A percentile compares a stretch with the other conserved stretches of the same genome.
These are phyloP conservation scores for Corylus americana DNA, from an alignment of 306 rosid species.

Conservation along the genomic window DNA sequence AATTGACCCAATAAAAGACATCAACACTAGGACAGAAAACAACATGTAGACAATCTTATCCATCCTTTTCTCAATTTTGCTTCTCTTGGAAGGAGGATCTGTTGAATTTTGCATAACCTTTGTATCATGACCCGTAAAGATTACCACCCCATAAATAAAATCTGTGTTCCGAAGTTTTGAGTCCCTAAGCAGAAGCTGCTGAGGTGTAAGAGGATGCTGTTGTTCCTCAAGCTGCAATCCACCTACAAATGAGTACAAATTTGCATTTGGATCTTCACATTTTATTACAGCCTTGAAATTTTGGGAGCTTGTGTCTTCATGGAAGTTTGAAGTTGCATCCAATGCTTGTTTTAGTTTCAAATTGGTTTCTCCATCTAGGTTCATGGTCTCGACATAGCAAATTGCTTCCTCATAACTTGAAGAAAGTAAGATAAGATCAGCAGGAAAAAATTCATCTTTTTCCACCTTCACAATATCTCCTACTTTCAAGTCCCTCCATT, in stretches of 20 bases:
- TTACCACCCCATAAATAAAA: conserved; percentile 86
- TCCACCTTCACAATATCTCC: conserved; percentile 91
- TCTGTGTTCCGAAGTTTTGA: conserved; percentile 98
- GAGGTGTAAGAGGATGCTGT: conserved; percentile 77
- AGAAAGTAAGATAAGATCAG: conserved; percentile 89
- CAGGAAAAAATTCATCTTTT: conserved; percentile 90
- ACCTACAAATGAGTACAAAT: conserved; percentile 84
- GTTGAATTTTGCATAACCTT: conserved; percentile 97
- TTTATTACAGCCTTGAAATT: conserved; percentile 70
- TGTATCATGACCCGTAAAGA: conserved; percentile 90
- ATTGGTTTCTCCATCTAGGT: conserved; percentile 96
- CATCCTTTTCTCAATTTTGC: conserved; percentile 90
- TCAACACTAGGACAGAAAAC: conserved; percentile 57
- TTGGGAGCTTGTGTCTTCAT: conserved; percentile 59
- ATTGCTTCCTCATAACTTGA: conserved; percentile 88
- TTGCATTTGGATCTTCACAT: conserved; percentile 98
- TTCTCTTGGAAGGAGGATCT: conserved; percentile 95
- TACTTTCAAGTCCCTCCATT: conserved; percentile 89
- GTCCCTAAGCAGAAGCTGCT: conserved; percentile 91
- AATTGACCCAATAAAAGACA: conserved; percentile 69
- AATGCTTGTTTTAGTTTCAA: conserved; percentile 80
- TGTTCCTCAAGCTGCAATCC: conserved; percentile 65
- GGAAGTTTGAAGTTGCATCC: conserved; percentile 70
- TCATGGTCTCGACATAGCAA: conserved; percentile 95
- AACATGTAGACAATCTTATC: conserved; percentile 74